Conservation (phyloP, 2,329 filamentous ascomycete species). For the Sordariomycetes sp. region DNA sequence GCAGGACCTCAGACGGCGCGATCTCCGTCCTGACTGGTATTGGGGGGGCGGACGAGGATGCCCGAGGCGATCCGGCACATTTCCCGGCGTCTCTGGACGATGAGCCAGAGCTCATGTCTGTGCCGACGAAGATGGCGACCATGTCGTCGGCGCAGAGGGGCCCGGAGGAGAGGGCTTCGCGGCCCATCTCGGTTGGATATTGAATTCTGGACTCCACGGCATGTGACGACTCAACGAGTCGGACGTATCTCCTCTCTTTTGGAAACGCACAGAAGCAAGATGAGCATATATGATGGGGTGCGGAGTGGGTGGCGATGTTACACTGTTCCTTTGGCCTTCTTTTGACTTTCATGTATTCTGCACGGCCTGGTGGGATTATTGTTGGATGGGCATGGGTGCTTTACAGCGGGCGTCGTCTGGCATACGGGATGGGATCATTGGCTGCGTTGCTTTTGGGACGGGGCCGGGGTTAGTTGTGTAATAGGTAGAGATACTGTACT, state of each 20-base stretch:
- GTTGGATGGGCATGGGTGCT: not conserved
- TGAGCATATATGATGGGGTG: not conserved
- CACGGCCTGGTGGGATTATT: not conserved
- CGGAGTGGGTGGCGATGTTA: not conserved
- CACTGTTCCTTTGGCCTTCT: not conserved
- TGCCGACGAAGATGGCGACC: not conserved
- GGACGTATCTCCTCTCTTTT: not conserved
- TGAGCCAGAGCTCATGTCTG: not conserved
- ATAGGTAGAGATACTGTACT: no score
- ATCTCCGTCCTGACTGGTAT: not conserved
- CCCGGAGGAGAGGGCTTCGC: not conserved
- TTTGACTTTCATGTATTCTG: not conserved
- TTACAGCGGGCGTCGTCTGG: not conserved
- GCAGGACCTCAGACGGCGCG: not conserved
- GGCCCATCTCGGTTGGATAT: not conserved
- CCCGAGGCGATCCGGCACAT: not conserved
- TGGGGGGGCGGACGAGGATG: not conserved
- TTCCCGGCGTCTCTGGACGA: constrained; percentile 2
- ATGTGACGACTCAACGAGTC: not conserved
- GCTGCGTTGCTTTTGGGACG: not conserved
- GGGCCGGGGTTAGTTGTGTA: no score
- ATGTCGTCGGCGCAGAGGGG: not conserved
- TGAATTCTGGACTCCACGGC: not conserved
- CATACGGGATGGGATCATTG: not conserved
- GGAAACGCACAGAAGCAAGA: not conserved